phyloP scores from a whole-genome alignment of 106 monocot genomes.

The Alisma plantagoaquatica region DNA sequence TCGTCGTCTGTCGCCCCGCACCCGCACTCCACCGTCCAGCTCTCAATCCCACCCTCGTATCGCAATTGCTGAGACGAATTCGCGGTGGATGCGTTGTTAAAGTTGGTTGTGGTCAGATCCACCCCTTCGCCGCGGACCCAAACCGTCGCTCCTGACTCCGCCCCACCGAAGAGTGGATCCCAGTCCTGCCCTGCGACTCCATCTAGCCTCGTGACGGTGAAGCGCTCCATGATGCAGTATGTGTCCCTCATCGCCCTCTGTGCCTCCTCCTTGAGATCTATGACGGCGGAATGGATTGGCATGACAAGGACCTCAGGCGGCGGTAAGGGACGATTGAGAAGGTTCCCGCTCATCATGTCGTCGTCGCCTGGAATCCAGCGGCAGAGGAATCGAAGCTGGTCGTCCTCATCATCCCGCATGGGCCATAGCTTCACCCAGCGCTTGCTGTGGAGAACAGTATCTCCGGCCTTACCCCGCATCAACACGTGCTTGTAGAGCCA shows the following conservation, averaged over 20 bases:
- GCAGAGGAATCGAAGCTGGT: constrained; percentile 50
- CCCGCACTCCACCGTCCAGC: constrained; percentile 56
- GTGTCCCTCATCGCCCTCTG: constrained; percentile 65
- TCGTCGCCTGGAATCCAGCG: constrained; percentile 35
- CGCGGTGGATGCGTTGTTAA: too few relatives aligned
- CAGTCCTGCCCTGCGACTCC: constrained; percentile 57
- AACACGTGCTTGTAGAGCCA: constrained; percentile 32
- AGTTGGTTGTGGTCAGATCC: constrained; percentile 9
- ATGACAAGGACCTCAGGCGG: constrained; percentile 69
- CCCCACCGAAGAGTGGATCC: constrained; percentile 73
- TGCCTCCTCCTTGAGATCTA: constrained; percentile 50
- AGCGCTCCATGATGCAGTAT: constrained; percentile 53
- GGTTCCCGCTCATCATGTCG: constrained; percentile 15
- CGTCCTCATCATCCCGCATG: constrained; percentile 69
- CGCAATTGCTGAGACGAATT: constrained; percentile 17
- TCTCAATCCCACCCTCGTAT: constrained; percentile 72
- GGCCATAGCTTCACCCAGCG: constrained; percentile 70
- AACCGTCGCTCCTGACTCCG: constrained; percentile 50
- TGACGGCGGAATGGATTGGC: constrained; percentile 54
- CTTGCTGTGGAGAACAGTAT: constrained; percentile 46
- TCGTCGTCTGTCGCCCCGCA: constrained; percentile 91
- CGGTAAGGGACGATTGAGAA: constrained; percentile 25
- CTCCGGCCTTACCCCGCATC: constrained; percentile 20
- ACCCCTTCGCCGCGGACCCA: constrained; percentile 46
- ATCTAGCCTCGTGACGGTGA: constrained; percentile 21